A percentile compares a stretch with the other conserved stretches of the same genome.
Evolutionary conservation across 2,329 filamentous ascomycete species (phyloP).

Genomic region (Penicillium rolfsii): DNA sequence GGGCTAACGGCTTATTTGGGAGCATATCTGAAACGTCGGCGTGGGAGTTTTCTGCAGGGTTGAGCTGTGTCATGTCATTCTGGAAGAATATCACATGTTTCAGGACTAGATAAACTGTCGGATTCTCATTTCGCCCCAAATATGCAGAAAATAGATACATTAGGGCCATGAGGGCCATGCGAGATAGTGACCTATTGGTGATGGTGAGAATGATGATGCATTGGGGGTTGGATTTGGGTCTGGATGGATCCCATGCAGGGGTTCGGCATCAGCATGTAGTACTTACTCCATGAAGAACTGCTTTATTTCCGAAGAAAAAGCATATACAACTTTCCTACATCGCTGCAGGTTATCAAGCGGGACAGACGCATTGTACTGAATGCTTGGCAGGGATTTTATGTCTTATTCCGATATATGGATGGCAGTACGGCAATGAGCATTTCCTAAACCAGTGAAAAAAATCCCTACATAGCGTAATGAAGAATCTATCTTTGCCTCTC

Average conservation of each 20-base stretch:
- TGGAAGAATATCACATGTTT: neutral
- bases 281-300: neutral
- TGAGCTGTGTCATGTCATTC: neutral
- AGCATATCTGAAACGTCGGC: neutral
- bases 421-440: neutral
- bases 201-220: neutral
- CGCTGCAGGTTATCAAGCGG: neutral
- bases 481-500: neutral
- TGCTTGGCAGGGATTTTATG: neutral
- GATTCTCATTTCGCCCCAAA: neutral
- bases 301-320: neutral
- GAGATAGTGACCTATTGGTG: neutral
- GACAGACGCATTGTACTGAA: neutral
- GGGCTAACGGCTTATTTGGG: neutral
- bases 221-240: neutral
- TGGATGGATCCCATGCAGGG: neutral
- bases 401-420: neutral
- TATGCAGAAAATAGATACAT: constrained; percentile 1
- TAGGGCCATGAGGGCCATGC: neutral
- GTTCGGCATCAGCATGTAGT: neutral
- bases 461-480: neutral
- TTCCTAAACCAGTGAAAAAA: neutral
- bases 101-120: neutral
- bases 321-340: neutral
- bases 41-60: neutral